Base-by-base conservation (phyloP, 2,329 filamentous ascomycete species). In the Fusarium mangiferae region DNA sequence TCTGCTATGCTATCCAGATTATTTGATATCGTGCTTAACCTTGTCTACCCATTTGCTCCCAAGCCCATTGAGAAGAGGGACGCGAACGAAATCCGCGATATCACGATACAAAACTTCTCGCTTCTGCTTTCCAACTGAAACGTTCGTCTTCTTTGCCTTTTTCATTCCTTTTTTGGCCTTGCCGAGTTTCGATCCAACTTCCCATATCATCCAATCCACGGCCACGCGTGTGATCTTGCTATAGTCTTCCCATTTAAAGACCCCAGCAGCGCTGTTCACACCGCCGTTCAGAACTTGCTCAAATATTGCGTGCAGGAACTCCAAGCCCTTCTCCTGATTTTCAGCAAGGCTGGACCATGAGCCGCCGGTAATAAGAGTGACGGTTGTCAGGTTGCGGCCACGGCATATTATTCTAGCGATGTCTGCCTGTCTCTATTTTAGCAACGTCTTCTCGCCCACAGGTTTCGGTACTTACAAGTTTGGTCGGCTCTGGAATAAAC, bases 241-340 rank as follows among this genome's bases (percentile, higher is more conserved):
- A 20, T 70, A 41, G 2, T 76, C 49, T 41, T 76, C 75, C 75
- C 75, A 75, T 10, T 55, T 22, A 24, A 66, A 67, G 22, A 20
- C 26, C 20, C 7, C 28, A 1, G 5, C 5, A 15, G 17, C 30
- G 15, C 13, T 28, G 11, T 20, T 5, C 7, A 26, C 30, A 15
- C n/a, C 36, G 0, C 33, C 38, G 11, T 58, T 59, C 15, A 77
- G 20, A 7, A 74, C 62, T 2, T 42, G 45, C 14, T 58, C 15
- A 6, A 66, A 17, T 0, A 77, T n/a, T 3, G 41, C 39, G 8
- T 15, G 15, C 1, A 77, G 14, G 18, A 72, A 58, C 7, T n/a
- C 30, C 1, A 9, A 26, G 12, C 48, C 51, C 12, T 46, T 41
- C 5, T 54, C 24, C 10, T 63, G 36, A n/a, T 41, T 44, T 4